phyloP scores from a whole-genome alignment of 2,329 filamentous ascomycete genomes.

The Spiromastix sp. region DNA sequence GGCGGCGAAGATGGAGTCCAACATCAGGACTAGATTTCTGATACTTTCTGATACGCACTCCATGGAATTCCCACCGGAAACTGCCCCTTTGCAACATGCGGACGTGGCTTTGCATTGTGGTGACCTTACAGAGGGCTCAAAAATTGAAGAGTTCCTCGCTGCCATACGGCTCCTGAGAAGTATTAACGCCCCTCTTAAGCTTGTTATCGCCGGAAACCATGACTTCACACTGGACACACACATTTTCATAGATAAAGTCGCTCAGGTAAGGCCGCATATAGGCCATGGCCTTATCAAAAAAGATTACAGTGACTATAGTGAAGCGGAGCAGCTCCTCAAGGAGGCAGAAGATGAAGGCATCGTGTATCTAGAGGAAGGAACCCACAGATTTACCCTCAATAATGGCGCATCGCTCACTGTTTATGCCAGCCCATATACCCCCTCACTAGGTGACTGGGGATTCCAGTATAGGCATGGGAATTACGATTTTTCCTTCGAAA shows the following conservation, averaged over 20 bases:
- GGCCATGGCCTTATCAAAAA: constrained; percentile 20
- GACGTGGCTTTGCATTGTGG: constrained; percentile 47
- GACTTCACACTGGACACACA: constrained; percentile 36
- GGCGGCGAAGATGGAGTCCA: too few relatives aligned
- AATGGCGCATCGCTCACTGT: constrained; percentile 43
- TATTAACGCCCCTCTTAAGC: constrained; percentile 41
- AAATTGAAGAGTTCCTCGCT: constrained; percentile 29
- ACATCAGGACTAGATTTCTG: constrained; percentile 32
- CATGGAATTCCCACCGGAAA: constrained; percentile 12
- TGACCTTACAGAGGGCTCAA: constrained; percentile 38
- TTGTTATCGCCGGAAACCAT: constrained; percentile 48
- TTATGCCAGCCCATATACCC: constrained; percentile 46
- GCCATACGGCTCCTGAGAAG: constrained; percentile 34
- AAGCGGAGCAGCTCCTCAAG: constrained; percentile 31
- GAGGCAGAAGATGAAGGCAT: constrained; percentile 32
- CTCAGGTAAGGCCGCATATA: constrained; percentile 17
- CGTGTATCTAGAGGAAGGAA: constrained; percentile 42
- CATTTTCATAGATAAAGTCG: constrained; percentile 26
- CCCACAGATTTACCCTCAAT: constrained; percentile 34
- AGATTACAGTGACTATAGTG: constrained; percentile 32
- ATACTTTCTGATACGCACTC: constrained; percentile 40
- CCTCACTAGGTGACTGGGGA: constrained; percentile 36
- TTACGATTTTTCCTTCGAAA: constrained; percentile 27
- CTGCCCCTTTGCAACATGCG: constrained; percentile 21
- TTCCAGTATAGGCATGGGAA: constrained; percentile 38